Percentiles rank a stretch among this genome's conserved stretches.
Evolutionary conservation across 2,329 filamentous ascomycete genomes (phyloP).

Genomic region (Fusarium mexicanum): DNA sequence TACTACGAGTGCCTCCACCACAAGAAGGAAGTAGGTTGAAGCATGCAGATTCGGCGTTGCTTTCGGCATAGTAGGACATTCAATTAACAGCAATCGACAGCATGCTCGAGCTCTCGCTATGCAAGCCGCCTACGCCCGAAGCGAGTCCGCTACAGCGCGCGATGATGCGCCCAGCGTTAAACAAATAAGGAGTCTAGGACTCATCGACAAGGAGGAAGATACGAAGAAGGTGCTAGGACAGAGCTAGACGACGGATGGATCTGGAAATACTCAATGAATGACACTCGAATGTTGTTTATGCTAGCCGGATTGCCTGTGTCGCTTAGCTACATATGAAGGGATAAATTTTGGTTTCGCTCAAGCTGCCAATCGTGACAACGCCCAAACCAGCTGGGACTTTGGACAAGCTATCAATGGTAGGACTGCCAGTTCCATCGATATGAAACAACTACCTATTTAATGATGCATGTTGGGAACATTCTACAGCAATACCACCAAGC

Average conservation of each 20-base stretch:
- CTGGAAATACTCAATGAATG: constrained; percentile 8
- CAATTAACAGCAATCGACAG: constrained; percentile 57
- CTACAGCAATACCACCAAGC: not conserved
- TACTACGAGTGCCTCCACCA: constrained; percentile 99
- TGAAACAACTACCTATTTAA: not conserved
- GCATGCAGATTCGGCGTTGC: not conserved
- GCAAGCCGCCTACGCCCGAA: constrained; percentile 86
- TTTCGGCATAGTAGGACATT: not conserved
- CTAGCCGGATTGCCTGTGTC: not conserved
- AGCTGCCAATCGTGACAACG: not conserved
- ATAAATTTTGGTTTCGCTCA: constrained; percentile 34
- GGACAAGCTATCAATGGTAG: not conserved
- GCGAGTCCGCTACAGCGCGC: constrained; percentile 77
- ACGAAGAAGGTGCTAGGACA: constrained; percentile 67
- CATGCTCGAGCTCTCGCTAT: constrained; percentile 80
- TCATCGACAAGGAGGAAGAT: constrained; percentile 86
- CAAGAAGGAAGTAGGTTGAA: constrained; percentile 87
- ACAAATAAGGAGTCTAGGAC: constrained; percentile 86
- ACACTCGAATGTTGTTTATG: constrained; percentile 8
- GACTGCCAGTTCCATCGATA: not conserved
- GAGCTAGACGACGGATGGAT: constrained; percentile 32
- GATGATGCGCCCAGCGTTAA: constrained; percentile 84
- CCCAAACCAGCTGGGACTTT: not conserved
- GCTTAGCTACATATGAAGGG: constrained; percentile 35
- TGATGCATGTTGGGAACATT: not conserved